A percentile compares a stretch with the other conserved stretches of the same genome.
These are phyloP conservation scores for Colletotrichum sp. DNA, from an alignment of 2,329 filamentous ascomycete species.

Conservation along the genomic window DNA sequence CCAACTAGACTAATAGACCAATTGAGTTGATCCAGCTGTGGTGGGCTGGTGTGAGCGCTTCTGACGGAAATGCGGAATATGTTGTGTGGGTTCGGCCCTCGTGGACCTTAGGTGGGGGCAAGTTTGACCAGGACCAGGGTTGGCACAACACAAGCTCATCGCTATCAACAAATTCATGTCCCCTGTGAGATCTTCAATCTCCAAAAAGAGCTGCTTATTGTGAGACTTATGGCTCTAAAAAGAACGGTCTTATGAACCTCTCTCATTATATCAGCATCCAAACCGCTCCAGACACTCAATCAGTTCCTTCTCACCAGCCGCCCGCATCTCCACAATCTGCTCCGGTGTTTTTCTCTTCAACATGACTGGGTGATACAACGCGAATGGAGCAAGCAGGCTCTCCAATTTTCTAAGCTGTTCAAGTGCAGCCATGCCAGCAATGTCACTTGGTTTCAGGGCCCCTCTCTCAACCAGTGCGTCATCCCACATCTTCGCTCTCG, in stretches of 20 bases:
- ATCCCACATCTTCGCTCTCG: background rate
- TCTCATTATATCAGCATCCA: background rate
- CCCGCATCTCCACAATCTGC: background rate
- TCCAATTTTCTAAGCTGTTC: background rate
- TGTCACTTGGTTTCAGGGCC: background rate
- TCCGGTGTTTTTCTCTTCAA: background rate
- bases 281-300: background rate
- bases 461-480: background rate
- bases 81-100: background rate
- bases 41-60: background rate
- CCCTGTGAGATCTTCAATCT: background rate
- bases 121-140: background rate
- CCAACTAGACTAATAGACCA: constrained; percentile 16
- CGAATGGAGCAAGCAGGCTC: background rate
- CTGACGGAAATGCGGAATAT: background rate
- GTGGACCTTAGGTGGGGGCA: background rate
- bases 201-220: rapidly evolving
- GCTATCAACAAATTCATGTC: background rate
- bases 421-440: background rate
- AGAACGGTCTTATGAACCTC: background rate
- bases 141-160: background rate
- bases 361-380: background rate
- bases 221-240: background rate
- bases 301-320: background rate
- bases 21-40: rapidly evolving